Base-by-base conservation (phyloP, 1,139 yeast species). In the Blastobotrys niveus region DNA sequence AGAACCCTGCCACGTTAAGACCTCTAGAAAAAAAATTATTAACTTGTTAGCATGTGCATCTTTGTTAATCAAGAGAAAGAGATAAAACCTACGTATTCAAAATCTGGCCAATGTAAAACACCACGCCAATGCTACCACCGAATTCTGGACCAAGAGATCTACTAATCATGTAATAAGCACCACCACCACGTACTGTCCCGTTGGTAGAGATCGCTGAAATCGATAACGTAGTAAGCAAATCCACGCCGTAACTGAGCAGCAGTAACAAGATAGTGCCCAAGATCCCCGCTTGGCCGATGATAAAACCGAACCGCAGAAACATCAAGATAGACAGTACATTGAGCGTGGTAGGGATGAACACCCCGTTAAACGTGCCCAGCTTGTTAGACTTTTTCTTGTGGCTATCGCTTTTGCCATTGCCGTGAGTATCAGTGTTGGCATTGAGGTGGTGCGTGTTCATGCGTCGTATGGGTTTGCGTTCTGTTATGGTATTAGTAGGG, bases 171-270 rank as follows among this genome's bases (percentile, higher is more conserved):
- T 81, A 83, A 61, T 83, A 83, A 1, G 91, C 88, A 17, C 93
- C 93, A 3, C 93, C 93, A 17, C 93, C 91, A 54, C 79, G 76
- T 9, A 83, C 93, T 0, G 86, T 82, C 5, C 93, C 93, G 59
- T 83, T 83, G 2, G 93, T 83, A 7, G 89, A 81, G 52, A 83
- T 83, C 26, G 93, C 93, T 49, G 87, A 79, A 52, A 83, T 74
- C 7, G 87, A 80, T 58, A 83, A 64, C 1, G 85, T 81, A 0
- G 93, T 83, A 42, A 83, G 69, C 14, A 80, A 67, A 55, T 82
- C 77, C 49, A 83, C 79, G 31, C 76, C 62, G 59, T 82, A 83
- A 34, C 86, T 77, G 15, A 82, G 63, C 10, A 76, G 62, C 31
- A 83, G 53, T 25, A 65, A 25, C 4, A 55, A 44, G 36, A 68